Conservation (phyloP, 768 basidiomycete species). For the Cantharellus cinnabarinus region DNA sequence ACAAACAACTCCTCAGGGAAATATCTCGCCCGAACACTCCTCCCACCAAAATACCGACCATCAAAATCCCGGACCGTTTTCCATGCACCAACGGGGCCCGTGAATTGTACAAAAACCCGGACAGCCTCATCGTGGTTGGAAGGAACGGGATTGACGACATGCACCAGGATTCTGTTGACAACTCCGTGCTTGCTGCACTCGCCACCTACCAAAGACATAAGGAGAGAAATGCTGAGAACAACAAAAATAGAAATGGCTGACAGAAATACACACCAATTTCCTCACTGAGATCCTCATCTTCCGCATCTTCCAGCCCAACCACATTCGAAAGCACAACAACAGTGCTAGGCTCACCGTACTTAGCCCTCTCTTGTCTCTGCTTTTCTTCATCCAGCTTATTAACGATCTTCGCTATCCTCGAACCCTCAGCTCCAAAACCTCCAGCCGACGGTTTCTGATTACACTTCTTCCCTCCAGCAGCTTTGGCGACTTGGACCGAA, state of each 20-base stretch:
- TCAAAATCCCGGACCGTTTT: conserved; percentile 86
- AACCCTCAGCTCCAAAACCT: conserved; percentile 23
- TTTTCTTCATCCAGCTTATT: conserved; percentile 77
- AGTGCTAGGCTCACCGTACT: conserved; percentile 79
- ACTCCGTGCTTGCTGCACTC: conserved; percentile 83
- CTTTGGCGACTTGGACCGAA: conserved; percentile 30
- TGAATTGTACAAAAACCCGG: conserved; percentile 79
- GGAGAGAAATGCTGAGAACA: not conserved
- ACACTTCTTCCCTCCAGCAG: conserved; percentile 18
- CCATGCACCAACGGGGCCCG: conserved; percentile 87
- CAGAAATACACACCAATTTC: conserved; percentile 51
- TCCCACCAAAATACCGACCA: conserved; percentile 80
- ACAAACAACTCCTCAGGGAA: conserved; percentile 38
- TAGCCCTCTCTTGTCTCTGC: conserved; percentile 50
- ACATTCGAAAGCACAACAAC: conserved; percentile 80
- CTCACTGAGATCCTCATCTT: conserved; percentile 64
- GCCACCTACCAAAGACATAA: conserved; percentile 32
- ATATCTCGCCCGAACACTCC: conserved; percentile 63
- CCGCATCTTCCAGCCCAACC: conserved; percentile 64
- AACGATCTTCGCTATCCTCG: conserved; percentile 71
- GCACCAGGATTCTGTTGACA: conserved; percentile 76
- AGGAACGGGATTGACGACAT: conserved; percentile 49
- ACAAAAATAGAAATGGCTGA: not conserved
- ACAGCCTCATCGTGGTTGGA: conserved; percentile 57
- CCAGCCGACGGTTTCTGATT: conserved; percentile 15